Percentiles rank a stretch among this genome's conserved stretches.
phyloP scores from a whole-genome alignment of 2,329 filamentous ascomycete genomes.

The Meredithiella fracta region DNA sequence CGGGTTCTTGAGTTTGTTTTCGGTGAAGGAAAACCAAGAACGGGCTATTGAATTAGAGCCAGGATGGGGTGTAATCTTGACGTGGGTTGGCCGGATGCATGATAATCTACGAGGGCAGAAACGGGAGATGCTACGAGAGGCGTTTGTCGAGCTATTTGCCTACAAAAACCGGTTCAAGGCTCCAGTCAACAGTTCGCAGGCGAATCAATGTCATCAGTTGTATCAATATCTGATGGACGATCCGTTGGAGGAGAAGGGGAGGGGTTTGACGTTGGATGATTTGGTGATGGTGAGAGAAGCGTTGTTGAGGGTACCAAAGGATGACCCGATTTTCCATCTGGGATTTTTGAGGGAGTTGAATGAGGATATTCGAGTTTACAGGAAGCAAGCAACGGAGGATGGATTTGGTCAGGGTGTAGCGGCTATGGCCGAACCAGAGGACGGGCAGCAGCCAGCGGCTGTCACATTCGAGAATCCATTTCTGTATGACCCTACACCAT shows the following conservation, averaged over 20 bases:
- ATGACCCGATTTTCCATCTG: slow-evolving; percentile 29
- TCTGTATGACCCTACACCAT: slow-evolving; percentile 7
- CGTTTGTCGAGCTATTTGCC: slow-evolving; percentile 47
- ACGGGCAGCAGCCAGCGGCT: slow-evolving; percentile 1
- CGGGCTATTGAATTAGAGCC: background rate
- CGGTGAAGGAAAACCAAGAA: background rate
- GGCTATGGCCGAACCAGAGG: slow-evolving; percentile 15
- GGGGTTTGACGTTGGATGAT: slow-evolving; percentile 24
- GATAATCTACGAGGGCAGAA: slow-evolving; percentile 39
- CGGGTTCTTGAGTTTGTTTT: slow-evolving; percentile 6
- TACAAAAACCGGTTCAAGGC: slow-evolving; percentile 33
- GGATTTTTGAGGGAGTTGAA: slow-evolving; percentile 31
- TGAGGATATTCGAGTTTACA: slow-evolving; percentile 17
- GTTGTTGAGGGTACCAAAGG: slow-evolving; percentile 27
- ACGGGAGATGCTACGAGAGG: slow-evolving; percentile 43
- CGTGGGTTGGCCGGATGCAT: background rate
- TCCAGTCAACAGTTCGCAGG: slow-evolving; percentile 49
- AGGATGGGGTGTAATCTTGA: background rate
- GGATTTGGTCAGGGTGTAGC: slow-evolving; percentile 15
- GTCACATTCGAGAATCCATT: slow-evolving; percentile 13
- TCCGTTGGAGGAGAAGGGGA: slow-evolving; percentile 20
- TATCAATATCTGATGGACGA: slow-evolving; percentile 41
- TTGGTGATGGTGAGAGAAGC: slow-evolving; percentile 30
- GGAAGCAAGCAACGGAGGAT: slow-evolving; percentile 11
- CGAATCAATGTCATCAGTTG: slow-evolving; percentile 37